Conservation (phyloP, 306 rosid species). For the Prosopis cineraria region DNA sequence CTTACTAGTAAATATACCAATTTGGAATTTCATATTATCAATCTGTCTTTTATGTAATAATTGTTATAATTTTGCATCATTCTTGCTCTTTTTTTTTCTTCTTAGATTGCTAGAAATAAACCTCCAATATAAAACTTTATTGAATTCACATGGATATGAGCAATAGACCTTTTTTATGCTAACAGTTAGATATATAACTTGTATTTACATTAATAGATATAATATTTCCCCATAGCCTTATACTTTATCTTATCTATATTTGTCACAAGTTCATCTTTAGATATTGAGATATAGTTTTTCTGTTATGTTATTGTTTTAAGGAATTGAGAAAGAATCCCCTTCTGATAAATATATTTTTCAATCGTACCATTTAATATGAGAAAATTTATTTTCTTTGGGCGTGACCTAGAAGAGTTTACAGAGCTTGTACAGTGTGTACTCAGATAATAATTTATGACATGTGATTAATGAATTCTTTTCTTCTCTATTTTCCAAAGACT, state of each 20-base stretch:
- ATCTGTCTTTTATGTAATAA: not conserved
- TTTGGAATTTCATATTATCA: not conserved
- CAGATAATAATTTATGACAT: not conserved
- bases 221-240: not conserved
- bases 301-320: not conserved
- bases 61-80: not conserved
- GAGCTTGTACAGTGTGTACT: not conserved
- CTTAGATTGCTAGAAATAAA: too few species aligned
- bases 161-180: too few species aligned
- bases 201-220: not conserved
- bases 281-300: not conserved
- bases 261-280: not conserved
- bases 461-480: constrained; percentile 9
- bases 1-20: not conserved
- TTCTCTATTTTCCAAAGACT: constrained; percentile 59
- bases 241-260: not conserved
- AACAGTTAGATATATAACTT: not conserved
- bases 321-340: not conserved
- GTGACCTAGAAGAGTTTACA: constrained; percentile 1
- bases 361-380: not conserved
- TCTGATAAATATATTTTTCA: not conserved
- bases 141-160: too few species aligned
- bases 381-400: not conserved
- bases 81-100: not conserved
- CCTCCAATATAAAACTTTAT: too few species aligned